A percentile compares a stretch with the other conserved stretches of the same genome.
Evolutionary conservation across 1,284 basidiomycete species (phyloP).

Genomic region (Schizophyllum commune): DNA sequence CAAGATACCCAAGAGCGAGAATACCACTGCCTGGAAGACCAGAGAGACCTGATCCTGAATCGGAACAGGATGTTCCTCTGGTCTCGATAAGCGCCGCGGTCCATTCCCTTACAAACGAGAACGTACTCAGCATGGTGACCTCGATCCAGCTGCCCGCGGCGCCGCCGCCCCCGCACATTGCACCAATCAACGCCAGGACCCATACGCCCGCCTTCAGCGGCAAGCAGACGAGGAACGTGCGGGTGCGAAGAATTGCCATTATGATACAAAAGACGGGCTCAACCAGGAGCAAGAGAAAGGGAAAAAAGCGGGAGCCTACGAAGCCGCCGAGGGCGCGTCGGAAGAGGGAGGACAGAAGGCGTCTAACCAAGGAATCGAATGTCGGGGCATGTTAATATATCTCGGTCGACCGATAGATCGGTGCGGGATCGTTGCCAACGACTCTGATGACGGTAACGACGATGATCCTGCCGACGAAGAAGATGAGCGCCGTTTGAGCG

Average conservation of each 20-base stretch:
- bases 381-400: background rate
- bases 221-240: conserved; percentile 10
- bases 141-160: conserved; percentile 12
- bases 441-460: background rate
- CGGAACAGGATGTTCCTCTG: conserved; percentile 5
- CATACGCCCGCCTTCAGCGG: conserved; percentile 9
- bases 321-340: background rate
- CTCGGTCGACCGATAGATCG: background rate
- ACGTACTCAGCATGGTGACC: conserved; percentile 9
- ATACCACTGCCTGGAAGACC: conserved; percentile 6
- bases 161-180: conserved; percentile 6
- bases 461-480: background rate
- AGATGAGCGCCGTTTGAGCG: background rate
- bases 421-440: background rate
- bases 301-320: background rate
- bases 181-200: conserved; percentile 7
- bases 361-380: background rate
- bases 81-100: background rate
- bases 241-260: conserved; percentile 12
- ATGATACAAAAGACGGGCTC: background rate
- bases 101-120: background rate
- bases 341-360: background rate
- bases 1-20: conserved; percentile 9
- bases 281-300: background rate
- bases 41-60: conserved; percentile 1